Evolutionary conservation across 306 rosid species (phyloP), one percentile per base, ranked within the genome.

Genomic region (Cucurbita moschata): DNA sequence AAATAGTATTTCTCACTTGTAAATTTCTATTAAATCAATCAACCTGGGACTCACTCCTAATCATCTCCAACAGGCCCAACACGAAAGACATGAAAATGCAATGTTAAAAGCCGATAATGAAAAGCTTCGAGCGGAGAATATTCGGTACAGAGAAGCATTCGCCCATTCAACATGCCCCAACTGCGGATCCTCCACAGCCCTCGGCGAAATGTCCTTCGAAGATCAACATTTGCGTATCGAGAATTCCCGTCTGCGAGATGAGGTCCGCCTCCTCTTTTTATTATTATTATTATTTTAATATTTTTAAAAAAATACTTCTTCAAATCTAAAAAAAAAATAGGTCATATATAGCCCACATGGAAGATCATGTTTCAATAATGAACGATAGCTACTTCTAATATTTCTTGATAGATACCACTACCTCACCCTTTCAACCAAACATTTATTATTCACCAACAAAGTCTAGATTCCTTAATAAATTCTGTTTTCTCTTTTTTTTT

Each of bases 201-300:
- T 79, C 15, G 90, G 94, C 8, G 92, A 88, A 79, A 93, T 93
- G 92, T 93, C 98, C 2, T 83, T 85, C 23, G 98, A 93, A 46
- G 97, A 90, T 40, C 96, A 90, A 19, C 97, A 90, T 69, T 76
- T 93, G 23, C 81, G 93, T 76, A 81, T 93, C 59, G 96, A 93
- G 81, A 93, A 93, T 68, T 90, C 92, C 61, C 84, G 96, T 6
- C 39, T 93, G 54, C 79, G 79, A 73, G 91, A 90, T 58, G 90
- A 90, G 88, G 96, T 73, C 1, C 90, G 0, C 0, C 7, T 15
- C 52, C 3, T 21, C 23, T 0, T 21, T 21, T 21, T 21, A 21
- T 21, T 21, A 21, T 21, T 21, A 21, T 21, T 21, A 21, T 21
- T 21, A 21, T 21, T 21, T 21, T 21, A 21, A 0, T 21, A 21